Percentiles rank a stretch among this genome's conserved stretches.
Conservation (phyloP, 2,329 filamentous ascomycete species). For the Celoporthe dispersa region DNA sequence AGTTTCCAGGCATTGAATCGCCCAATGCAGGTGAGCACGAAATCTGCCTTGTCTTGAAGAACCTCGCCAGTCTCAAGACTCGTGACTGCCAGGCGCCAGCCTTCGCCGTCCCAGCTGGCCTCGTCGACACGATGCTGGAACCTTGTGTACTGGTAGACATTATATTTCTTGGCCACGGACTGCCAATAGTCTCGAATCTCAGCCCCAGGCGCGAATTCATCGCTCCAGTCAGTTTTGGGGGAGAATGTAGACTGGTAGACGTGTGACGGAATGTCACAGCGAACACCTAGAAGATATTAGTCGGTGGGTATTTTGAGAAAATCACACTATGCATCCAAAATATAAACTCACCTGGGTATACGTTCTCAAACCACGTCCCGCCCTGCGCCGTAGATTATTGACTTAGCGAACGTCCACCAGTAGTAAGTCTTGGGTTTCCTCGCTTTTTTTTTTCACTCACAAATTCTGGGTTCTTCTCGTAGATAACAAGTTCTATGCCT, state of each 20-base stretch:
- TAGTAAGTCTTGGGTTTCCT: too few relatives aligned
- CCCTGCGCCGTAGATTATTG: constrained; percentile 40
- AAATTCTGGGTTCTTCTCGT: constrained; percentile 70
- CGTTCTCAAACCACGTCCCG: constrained; percentile 59
- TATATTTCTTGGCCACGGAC: constrained; percentile 63
- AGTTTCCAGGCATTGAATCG: constrained; percentile 69
- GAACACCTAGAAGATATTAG: constrained; percentile 46
- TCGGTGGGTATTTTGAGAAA: background rate
- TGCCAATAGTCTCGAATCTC: constrained; percentile 74
- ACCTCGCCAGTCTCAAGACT: constrained; percentile 45
- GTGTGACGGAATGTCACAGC: constrained; percentile 72
- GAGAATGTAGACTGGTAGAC: constrained; percentile 72
- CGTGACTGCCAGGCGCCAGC: constrained; percentile 60
- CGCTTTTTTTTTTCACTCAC: constrained; percentile 48
- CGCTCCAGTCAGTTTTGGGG: constrained; percentile 70
- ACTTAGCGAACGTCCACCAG: constrained; percentile 16
- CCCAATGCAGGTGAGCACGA: constrained; percentile 66
- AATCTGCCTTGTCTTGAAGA: constrained; percentile 57
- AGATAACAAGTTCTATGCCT: constrained; percentile 65
- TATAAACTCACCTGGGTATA: constrained; percentile 54
- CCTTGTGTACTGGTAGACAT: constrained; percentile 63
- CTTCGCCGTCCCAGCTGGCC: constrained; percentile 58
- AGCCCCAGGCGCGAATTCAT: constrained; percentile 67
- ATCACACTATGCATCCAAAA: background rate
- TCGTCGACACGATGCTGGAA: constrained; percentile 60